These are phyloP conservation scores for Alectoria sarmentosa DNA, from an alignment of 495 filamentous ascomycete species.

Conservation along the genomic window DNA sequence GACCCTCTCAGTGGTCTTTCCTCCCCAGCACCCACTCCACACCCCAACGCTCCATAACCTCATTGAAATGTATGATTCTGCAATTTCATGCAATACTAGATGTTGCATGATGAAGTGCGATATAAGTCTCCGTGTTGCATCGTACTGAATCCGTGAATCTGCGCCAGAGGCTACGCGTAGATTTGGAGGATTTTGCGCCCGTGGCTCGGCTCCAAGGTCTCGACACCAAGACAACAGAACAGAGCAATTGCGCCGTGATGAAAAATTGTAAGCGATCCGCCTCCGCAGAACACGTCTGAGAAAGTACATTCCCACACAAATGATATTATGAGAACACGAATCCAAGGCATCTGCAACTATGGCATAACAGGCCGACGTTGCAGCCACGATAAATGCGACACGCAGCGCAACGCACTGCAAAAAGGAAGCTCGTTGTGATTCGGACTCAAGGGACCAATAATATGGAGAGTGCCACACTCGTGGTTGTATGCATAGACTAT, in stretches of 20 bases:
- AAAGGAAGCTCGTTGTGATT: background rate
- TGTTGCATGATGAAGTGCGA: background rate
- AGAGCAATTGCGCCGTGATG: background rate
- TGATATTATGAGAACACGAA: background rate
- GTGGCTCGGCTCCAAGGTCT: background rate
- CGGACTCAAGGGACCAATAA: background rate
- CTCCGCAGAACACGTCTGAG: background rate
- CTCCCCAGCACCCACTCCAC: background rate
- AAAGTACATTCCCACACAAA: background rate
- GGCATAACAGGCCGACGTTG: too few relatives aligned
- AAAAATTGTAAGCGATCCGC: background rate
- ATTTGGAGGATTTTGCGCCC: background rate
- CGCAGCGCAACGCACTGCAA: background rate
- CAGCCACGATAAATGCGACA: background rate
- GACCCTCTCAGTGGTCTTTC: background rate
- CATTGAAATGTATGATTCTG: background rate
- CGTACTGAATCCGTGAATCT: background rate
- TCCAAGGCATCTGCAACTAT: background rate
- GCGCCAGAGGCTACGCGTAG: background rate
- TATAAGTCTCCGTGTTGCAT: background rate
- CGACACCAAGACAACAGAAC: slow-evolving; percentile 3
- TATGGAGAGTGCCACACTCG: background rate
- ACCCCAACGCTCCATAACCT: background rate
- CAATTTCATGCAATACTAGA: background rate
- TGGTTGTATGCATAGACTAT: background rate